Evolutionary conservation across 129 eudicot species (phyloP).

Genomic region (Dittrichia graveolens): DNA sequence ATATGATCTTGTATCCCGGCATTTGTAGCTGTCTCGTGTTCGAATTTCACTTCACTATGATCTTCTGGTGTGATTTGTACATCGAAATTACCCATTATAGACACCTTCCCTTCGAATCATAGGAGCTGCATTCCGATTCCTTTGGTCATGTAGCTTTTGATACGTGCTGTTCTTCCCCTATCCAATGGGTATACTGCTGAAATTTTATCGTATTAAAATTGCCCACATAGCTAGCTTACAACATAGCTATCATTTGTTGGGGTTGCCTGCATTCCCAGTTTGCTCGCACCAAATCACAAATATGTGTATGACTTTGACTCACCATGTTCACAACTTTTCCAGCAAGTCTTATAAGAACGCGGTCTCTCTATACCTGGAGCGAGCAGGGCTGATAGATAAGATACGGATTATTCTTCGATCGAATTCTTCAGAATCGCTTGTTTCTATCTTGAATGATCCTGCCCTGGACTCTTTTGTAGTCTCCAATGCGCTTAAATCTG

Average conservation of each 20-base stretch:
- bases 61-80: neutral
- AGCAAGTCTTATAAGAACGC: constrained; percentile 38
- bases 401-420: constrained; percentile 66
- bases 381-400: constrained; percentile 73
- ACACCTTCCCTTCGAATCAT: neutral
- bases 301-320: constrained; percentile 15
- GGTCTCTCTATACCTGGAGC: constrained; percentile 64
- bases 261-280: constrained; percentile 17
- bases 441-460: constrained; percentile 51
- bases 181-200: constrained; percentile 27
- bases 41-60: neutral
- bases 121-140: neutral
- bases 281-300: constrained; percentile 5
- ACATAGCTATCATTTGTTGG: constrained; percentile 5
- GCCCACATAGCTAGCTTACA: neutral
- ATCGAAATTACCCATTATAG: neutral
- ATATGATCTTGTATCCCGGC: neutral
- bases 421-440: constrained; percentile 42
- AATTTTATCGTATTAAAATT: neutral
- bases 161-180: neutral
- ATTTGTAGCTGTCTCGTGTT: neutral
- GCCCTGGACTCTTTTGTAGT: constrained; percentile 83
- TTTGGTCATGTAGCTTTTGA: neutral
- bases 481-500: constrained; percentile 65
- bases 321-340: constrained; percentile 41